Evolutionary conservation across 805 yeast species (phyloP).

Genomic region (Wickerhamomyces bovis): DNA sequence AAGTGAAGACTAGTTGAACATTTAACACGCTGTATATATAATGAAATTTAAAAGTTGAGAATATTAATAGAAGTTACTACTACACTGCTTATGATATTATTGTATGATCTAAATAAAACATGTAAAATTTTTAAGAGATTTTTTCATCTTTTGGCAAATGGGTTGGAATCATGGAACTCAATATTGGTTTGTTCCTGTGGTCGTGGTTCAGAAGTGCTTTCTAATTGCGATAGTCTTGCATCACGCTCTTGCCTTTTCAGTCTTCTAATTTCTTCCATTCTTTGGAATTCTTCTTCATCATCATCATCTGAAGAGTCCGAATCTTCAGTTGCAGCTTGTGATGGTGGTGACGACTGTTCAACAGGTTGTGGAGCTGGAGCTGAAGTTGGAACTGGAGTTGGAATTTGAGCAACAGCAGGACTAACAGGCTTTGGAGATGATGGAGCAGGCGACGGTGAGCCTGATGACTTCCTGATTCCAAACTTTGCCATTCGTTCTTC

Average conservation of each 20-base stretch:
- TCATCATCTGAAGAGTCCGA: constrained; percentile 25
- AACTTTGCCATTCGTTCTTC: constrained; percentile 56
- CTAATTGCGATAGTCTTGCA: constrained; percentile 47
- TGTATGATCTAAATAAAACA: not conserved
- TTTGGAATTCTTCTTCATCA: constrained; percentile 43
- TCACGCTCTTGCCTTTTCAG: constrained; percentile 51
- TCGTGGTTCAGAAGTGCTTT: constrained; percentile 5
- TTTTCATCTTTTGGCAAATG: constrained; percentile 5
- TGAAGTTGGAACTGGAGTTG: constrained; percentile 26
- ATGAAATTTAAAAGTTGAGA: not conserved
- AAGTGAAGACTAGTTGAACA: constrained; percentile 6
- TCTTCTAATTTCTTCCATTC: constrained; percentile 35
- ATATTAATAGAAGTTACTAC: no score
- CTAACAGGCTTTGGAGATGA: not conserved
- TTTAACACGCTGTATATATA: not conserved
- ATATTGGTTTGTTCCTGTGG: not conserved
- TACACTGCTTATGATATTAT: no score
- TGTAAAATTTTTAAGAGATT: not conserved
- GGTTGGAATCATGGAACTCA: constrained; percentile 9
- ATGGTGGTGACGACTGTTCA: constrained; percentile 21
- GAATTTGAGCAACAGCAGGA: constrained; percentile 10
- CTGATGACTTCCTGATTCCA: constrained; percentile 44
- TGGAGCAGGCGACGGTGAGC: constrained; percentile 10
- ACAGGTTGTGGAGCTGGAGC: constrained; percentile 25
- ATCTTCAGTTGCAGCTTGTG: constrained; percentile 5